A percentile compares a stretch with the other conserved stretches of the same genome.
Evolutionary conservation across 495 filamentous ascomycete genomes (phyloP).

Genomic region (Penicillium cataractarum): DNA sequence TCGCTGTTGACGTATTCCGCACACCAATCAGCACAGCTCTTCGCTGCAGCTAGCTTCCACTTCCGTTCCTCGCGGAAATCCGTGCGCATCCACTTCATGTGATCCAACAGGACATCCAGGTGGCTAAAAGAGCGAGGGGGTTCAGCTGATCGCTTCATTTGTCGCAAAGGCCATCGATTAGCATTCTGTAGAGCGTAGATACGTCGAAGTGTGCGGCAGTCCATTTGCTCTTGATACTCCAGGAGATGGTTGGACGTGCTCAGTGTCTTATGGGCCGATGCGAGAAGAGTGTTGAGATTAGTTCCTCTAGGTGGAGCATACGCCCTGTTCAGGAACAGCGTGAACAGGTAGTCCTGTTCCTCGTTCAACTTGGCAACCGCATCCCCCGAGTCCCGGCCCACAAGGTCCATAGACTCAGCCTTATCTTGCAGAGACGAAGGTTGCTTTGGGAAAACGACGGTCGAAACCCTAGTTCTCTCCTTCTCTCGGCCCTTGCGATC

Average conservation of each 20-base stretch:
- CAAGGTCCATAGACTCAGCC: conserved; percentile 38
- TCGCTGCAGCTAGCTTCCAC: conserved; percentile 84
- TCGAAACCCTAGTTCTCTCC: conserved; percentile 68
- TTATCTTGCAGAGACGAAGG: conserved; percentile 45
- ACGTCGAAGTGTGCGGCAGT: conserved; percentile 76
- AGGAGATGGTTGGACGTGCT: conserved; percentile 76
- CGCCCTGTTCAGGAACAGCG: conserved; percentile 73
- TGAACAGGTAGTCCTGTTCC: conserved; percentile 77
- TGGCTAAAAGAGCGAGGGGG: conserved; percentile 75
- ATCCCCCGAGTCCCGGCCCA: conserved; percentile 49
- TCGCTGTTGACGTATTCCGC: conserved; percentile 73
- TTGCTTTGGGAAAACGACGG: conserved; percentile 78
- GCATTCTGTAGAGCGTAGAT: conserved; percentile 88
- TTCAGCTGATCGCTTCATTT: conserved; percentile 77
- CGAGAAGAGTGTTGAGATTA: conserved; percentile 67
- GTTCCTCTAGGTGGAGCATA: conserved; percentile 61
- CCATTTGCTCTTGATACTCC: conserved; percentile 78
- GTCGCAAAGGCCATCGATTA: conserved; percentile 88
- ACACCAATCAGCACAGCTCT: conserved; percentile 76
- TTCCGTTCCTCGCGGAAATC: conserved; percentile 94
- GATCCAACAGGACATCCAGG: conserved; percentile 81
- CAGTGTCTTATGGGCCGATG: conserved; percentile 79
- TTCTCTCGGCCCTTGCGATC: conserved; percentile 62
- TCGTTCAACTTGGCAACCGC: conserved; percentile 53
- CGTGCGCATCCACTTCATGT: conserved; percentile 96